phyloP scores from a whole-genome alignment of 2,329 filamentous ascomycete genomes.

The Colletotrichum abscissum region DNA sequence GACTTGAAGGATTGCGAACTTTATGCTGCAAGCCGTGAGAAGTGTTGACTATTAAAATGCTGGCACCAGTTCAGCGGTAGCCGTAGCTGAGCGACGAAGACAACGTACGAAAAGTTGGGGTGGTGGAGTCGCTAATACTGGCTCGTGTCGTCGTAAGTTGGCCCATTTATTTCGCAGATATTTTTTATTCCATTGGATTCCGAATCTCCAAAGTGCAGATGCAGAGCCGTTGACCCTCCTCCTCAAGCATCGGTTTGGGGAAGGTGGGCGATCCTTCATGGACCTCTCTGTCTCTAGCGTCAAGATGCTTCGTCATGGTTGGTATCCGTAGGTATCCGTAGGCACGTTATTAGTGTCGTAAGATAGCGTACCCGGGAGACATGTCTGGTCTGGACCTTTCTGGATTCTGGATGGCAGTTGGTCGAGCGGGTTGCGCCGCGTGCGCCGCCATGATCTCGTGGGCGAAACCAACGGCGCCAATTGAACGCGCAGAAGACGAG shows the following conservation, averaged over 20 bases:
- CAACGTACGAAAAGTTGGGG: neutral
- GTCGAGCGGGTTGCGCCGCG: conserved; percentile 11
- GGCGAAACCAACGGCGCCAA: conserved; percentile 33
- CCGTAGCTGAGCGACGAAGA: neutral
- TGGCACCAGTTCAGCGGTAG: neutral
- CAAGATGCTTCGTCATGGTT: neutral
- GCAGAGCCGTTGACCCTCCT: neutral
- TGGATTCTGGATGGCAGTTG: neutral
- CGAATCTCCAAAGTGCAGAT: neutral
- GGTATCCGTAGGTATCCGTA: neutral
- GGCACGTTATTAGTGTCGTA: too few relatives aligned
- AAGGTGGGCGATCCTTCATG: neutral
- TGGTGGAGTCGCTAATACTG: neutral
- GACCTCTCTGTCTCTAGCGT: neutral
- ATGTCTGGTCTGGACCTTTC: neutral
- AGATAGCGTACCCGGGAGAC: neutral
- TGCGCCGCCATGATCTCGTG: conserved; percentile 22
- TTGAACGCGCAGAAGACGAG: conserved; percentile 2
- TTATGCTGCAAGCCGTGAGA: neutral
- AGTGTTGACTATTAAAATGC: neutral
- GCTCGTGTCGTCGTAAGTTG: neutral
- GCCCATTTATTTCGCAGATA: neutral
- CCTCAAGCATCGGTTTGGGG: neutral
- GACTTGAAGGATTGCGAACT: neutral
- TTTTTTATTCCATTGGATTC: neutral